Evolutionary conservation across 1,284 basidiomycete species (phyloP).

Genomic region (Fomitopsis palustris): DNA sequence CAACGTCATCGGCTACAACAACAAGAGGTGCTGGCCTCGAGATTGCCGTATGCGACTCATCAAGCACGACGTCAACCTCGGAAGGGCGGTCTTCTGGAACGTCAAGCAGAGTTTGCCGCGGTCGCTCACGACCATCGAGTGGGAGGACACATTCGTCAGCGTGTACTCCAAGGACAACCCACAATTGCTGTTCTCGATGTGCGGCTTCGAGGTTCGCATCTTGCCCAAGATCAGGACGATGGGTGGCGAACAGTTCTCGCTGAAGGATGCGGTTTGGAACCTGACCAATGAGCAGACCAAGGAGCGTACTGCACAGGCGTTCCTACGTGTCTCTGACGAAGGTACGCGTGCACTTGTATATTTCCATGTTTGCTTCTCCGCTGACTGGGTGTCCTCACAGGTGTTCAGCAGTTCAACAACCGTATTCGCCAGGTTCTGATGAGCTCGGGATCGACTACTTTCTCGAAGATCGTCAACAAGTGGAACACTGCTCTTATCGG

Average conservation of each 20-base stretch:
- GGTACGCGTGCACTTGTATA: slow-evolving; percentile 38
- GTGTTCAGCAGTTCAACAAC: slow-evolving; percentile 95
- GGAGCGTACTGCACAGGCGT: slow-evolving; percentile 96
- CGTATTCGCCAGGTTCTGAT: slow-evolving; percentile 96
- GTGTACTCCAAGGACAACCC: slow-evolving; percentile 99
- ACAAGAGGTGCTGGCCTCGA: slow-evolving; percentile 98
- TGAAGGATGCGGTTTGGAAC: slow-evolving; percentile 98
- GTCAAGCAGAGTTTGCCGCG: slow-evolving; percentile 97
- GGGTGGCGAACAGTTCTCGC: slow-evolving; percentile 93
- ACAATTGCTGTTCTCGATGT: slow-evolving; percentile 97
- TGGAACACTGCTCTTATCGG: slow-evolving; percentile 97
- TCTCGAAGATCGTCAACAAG: slow-evolving; percentile 99
- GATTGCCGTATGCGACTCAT: slow-evolving; percentile 99
- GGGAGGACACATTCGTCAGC: slow-evolving; percentile 96
- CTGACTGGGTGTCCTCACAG: slow-evolving; percentile 31
- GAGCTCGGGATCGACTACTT: slow-evolving; percentile 98
- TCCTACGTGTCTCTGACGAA: slow-evolving; percentile 95
- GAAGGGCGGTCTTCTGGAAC: slow-evolving; percentile 99
- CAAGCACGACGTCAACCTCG: slow-evolving; percentile 99
- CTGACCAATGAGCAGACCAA: slow-evolving; percentile 95
- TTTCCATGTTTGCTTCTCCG: not conserved
- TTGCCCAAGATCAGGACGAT: slow-evolving; percentile 93
- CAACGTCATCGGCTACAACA: slow-evolving; percentile 99
- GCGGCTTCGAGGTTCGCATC: slow-evolving; percentile 96
- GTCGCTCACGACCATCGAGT: slow-evolving; percentile 97